Base-by-base conservation (phyloP, 805 yeast genomes). In the Suhomyces pyralidae region DNA sequence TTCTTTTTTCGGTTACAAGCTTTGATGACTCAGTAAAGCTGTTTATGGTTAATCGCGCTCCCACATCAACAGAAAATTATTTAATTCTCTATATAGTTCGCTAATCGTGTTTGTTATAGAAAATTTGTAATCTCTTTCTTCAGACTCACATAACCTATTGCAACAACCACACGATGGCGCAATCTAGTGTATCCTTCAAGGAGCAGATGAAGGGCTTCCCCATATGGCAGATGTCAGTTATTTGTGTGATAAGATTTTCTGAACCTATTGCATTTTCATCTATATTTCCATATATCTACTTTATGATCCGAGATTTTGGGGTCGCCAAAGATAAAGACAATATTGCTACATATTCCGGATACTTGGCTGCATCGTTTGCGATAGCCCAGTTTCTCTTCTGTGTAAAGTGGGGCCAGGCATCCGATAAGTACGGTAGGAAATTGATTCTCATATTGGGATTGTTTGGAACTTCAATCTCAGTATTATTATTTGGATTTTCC, bases 181-280 rank as follows among this genome's bases (percentile, higher is more conserved):
- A 48, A 10, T 36, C 38, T 6, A 30, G 30, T 6, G 15, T 34
- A 14, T 25, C 51, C 10, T 22, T 80, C 57, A 65, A 72, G 43
- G 79, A 82, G 55, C 85, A 80, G 60, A 71, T 83, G 70, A 66
- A 61, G 40, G 86, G 82, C 22, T 82, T 83, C 60, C 88, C 88
- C 15, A 69, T 77, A 61, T 67, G 77, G 61, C 87, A 83, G 56
- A 70, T 72, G 64, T 48, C 56, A 32, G 71, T 69, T 51, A 61
- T 72, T 5, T 57, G 71, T 26, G 55, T 77, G 26, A 79, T 82
- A 48, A 68, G 88, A 52, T 79, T 83, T 54, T 74, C 83, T 10
- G 88, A 83, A 61, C 88, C 88, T 1, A 74, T 84, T 19, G 81
- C 86, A 2, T 84, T 83, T 69, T 81, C 87, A 3, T 81, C 86